Base-by-base conservation (phyloP, 2,329 filamentous ascomycete genomes). In the Colletotrichum higginsianum region DNA sequence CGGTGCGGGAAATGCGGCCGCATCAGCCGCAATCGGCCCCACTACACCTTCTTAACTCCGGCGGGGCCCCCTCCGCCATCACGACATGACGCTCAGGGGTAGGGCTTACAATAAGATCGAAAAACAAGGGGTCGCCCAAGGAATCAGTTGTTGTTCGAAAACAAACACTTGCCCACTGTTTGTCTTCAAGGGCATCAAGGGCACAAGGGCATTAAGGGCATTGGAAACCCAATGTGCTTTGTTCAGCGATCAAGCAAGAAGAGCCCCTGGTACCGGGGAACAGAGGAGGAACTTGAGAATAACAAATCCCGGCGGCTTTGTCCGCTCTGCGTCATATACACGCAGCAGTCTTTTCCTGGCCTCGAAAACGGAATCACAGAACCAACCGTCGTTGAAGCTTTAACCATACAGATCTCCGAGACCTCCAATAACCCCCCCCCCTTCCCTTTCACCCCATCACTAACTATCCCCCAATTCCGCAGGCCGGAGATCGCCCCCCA, bases 101-200 rank as follows among this genome's bases (percentile, higher is more conserved):
- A n/a, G n/a, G 8, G 11, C 35, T 40, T 56, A 9, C 21, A n/a
- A 40, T 3, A 5, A 18, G 15, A 2, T 9, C 18, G 1, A 9
- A 0, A 21, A 11, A 23, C 0, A 13, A 23, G 2, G 5, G 1
- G 1, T 16, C 4, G 5, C n/a, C 13, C 35, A 42, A 6, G 6
- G n/a, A 16, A n/a, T 9, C 2, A 7, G 18, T 57, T 21, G 12
- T 4, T 23, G 12, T 23, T 21, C 42, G n/a, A 49, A 49, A 8
- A 21, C 6, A 3, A n/a, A 13, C 2, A 40, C 53, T 55, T n/a
- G 4, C 3, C 18, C 35, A 40, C 18, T 11, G 4, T 4, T 21
- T n/a, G 7, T 35, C 53, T 7, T 56, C 38, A 3, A 40, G 38
- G 53, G n/a, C 12, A 13, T 21, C 30, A 18, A 23, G n/a, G 11